Conservation (phyloP, 176 grass and related monocot species). For the Cenchrus fungigraminus region DNA sequence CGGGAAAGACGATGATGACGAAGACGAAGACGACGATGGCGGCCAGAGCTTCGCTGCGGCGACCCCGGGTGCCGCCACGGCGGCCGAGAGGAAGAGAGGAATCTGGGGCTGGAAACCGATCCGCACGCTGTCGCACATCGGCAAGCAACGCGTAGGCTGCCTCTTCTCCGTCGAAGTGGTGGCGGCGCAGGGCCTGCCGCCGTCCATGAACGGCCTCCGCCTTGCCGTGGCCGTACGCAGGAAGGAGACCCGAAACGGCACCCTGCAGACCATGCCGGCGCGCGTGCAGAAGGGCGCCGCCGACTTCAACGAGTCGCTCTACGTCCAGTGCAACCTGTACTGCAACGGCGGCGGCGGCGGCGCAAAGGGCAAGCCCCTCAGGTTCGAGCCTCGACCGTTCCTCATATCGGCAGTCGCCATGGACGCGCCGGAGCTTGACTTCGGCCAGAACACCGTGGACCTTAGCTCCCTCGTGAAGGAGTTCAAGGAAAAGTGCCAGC, state of each 20-base stretch:
- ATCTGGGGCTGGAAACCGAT: conserved; percentile 67
- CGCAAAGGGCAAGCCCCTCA: conserved; percentile 57
- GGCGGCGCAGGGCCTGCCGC: conserved; percentile 67
- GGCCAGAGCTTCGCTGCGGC: conserved; percentile 43
- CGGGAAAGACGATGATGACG: conserved; percentile 8
- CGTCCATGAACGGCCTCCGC: conserved; percentile 91
- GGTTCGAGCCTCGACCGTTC: conserved; percentile 67
- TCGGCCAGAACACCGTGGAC: conserved; percentile 71
- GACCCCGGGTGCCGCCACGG: not conserved
- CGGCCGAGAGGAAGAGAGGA: too few relatives aligned
- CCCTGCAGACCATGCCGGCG: conserved; percentile 84
- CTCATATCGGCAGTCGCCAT: conserved; percentile 63
- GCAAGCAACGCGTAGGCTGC: conserved; percentile 73
- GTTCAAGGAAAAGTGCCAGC: conserved; percentile 65
- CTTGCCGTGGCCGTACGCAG: conserved; percentile 75
- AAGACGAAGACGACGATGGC: conserved; percentile 6
- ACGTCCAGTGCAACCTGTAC: conserved; percentile 81
- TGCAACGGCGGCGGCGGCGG: conserved; percentile 57
- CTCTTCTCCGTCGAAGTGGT: conserved; percentile 90
- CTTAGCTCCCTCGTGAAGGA: conserved; percentile 75
- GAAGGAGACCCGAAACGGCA: conserved; percentile 85
- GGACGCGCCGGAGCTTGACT: conserved; percentile 80
- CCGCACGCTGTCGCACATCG: conserved; percentile 71
- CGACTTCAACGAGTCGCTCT: conserved; percentile 90
- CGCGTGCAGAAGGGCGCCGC: conserved; percentile 71